Conservation (phyloP, 108 stramenopile genomes). For the Pseudonitzschia pungens region DNA sequence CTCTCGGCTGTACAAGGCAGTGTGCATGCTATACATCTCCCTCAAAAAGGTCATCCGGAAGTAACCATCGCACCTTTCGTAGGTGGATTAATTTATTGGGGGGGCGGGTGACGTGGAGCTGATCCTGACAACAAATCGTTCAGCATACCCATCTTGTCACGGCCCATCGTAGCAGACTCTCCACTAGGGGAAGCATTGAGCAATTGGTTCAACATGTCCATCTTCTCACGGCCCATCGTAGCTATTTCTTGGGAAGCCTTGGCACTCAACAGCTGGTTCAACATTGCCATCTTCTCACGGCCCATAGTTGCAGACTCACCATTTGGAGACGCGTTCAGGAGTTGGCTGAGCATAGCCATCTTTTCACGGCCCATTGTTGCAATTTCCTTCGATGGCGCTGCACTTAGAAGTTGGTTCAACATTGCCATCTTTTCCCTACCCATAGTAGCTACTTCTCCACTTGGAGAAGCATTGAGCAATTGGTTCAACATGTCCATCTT, state of each 20-base stretch:
- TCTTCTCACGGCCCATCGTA: slow-evolving; percentile 8
- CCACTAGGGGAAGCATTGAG: background rate
- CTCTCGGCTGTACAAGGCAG: too few relatives aligned
- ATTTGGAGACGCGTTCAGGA: background rate
- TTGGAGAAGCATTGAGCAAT: background rate
- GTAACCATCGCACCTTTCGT: background rate
- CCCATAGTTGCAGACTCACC: background rate
- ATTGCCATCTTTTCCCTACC: background rate
- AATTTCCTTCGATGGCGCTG: background rate
- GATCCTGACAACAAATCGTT: background rate
- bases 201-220: background rate
- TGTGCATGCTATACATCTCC: background rate
- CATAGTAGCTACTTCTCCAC: background rate
- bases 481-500: slow-evolving; percentile 1
- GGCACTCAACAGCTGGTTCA: background rate
- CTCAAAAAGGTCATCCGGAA: background rate
- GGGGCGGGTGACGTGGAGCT: background rate
- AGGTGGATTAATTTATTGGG: background rate
- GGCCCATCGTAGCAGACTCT: slow-evolving; percentile 1
- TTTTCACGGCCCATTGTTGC: background rate
- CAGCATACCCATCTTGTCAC: slow-evolving; percentile 1
- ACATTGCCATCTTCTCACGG: background rate
- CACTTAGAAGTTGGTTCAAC: background rate
- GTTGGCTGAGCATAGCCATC: background rate
- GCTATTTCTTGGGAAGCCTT: too few relatives aligned